Evolutionary conservation across 1,284 basidiomycete genomes (phyloP).

Genomic region (Leccinum variabile): DNA sequence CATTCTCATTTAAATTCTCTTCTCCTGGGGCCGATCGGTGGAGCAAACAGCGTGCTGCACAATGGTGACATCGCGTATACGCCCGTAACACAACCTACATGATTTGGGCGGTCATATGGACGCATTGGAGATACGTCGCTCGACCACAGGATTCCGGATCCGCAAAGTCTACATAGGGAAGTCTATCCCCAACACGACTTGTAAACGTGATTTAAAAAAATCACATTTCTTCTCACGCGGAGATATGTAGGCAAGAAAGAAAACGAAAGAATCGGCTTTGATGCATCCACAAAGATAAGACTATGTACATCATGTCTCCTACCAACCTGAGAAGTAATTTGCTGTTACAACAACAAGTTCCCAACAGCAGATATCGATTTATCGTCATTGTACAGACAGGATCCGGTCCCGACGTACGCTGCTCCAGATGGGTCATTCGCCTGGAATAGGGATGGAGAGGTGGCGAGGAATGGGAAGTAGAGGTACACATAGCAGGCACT

Average conservation of each 20-base stretch:
- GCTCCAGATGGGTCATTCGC: slow-evolving; percentile 15
- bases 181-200: background rate
- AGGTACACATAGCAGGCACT: slow-evolving; percentile 31
- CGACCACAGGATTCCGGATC: background rate
- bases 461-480: slow-evolving; percentile 40
- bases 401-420: background rate
- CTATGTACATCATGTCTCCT: background rate
- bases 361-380: background rate
- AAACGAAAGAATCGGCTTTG: background rate
- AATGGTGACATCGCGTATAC: too few species aligned
- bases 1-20: too few species aligned
- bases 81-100: too few species aligned
- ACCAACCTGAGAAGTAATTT: background rate
- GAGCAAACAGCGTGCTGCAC: background rate
- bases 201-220: too few species aligned
- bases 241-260: background rate
- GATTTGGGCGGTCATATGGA: too few species aligned
- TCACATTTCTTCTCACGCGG: background rate
- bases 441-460: slow-evolving; percentile 24
- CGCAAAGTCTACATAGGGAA: background rate
- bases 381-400: background rate
- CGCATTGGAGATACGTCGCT: too few species aligned
- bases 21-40: too few species aligned
- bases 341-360: background rate
- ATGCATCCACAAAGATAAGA: background rate